phyloP scores from a whole-genome alignment of 139 green algal genomes.

The Chlamydomonas sphaeroides region DNA sequence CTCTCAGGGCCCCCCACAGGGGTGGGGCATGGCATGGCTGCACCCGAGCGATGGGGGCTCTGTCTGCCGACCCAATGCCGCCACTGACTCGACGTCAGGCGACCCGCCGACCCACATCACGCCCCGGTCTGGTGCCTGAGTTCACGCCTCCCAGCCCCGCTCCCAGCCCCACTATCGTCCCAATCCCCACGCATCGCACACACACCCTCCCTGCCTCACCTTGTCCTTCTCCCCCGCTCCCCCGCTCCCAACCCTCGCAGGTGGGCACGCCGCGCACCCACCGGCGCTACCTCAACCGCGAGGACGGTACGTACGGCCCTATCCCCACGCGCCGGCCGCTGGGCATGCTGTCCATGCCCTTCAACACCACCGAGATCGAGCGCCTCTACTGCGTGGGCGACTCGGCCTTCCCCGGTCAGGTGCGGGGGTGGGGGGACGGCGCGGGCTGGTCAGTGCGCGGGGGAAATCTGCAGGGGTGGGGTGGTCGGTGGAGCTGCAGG shows the following conservation, averaged over 20 bases:
- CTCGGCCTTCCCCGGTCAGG: constrained; percentile 93
- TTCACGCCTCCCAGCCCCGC: too few relatives aligned
- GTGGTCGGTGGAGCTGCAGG: too few relatives aligned
- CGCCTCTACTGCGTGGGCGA: constrained; percentile 97
- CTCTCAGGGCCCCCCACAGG: too few relatives aligned
- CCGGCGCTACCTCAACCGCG: constrained; percentile 87
- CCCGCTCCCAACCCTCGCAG: constrained; percentile 42
- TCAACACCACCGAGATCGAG: constrained; percentile 82
- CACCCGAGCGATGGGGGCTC: too few relatives aligned
- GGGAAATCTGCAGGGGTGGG: too few relatives aligned
- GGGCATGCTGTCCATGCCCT: constrained; percentile 96
- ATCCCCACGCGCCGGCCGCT: constrained; percentile 87
- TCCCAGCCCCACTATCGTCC: background rate
- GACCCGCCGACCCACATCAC: too few relatives aligned
- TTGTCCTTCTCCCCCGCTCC: background rate
- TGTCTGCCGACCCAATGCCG: too few relatives aligned
- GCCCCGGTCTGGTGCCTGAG: too few relatives aligned
- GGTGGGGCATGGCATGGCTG: too few relatives aligned
- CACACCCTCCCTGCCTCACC: background rate
- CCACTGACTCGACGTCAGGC: too few relatives aligned
- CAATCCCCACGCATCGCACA: background rate
- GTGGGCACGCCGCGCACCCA: constrained; percentile 94
- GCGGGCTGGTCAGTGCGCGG: too few relatives aligned
- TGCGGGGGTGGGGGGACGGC: background rate
- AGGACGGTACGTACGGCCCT: constrained; percentile 94